phyloP scores from a whole-genome alignment of 2,329 filamentous ascomycete species.

The Neoascochyta sp. region DNA sequence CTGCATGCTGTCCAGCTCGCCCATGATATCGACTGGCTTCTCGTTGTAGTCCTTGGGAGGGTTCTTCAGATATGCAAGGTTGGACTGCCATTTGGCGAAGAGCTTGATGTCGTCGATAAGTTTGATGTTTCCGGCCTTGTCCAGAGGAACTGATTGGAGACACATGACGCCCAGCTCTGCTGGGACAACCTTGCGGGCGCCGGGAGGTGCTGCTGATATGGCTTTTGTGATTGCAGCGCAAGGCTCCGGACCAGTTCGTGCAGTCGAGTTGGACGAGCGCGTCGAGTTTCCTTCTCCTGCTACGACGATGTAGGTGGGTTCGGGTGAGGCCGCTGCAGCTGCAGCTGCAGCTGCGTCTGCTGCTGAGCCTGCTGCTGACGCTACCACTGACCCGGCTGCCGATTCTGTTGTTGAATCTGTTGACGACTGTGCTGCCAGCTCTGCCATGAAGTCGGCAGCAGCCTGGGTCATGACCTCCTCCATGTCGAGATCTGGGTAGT shows the following conservation, averaged over 20 bases:
- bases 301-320: too few species aligned
- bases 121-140: constrained; percentile 29
- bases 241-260: constrained; percentile 24
- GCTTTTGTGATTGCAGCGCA: constrained; percentile 31
- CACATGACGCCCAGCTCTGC: constrained; percentile 35
- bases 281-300: too few species aligned
- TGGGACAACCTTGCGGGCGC: constrained; percentile 27
- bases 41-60: constrained; percentile 38
- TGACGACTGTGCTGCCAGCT: background rate
- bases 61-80: constrained; percentile 39
- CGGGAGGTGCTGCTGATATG: constrained; percentile 23
- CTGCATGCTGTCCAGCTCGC: constrained; percentile 35
- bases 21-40: constrained; percentile 39
- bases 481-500: constrained; percentile 25
- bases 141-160: constrained; percentile 37
- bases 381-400: too few species aligned
- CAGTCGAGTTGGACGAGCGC: constrained; percentile 11
- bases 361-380: too few species aligned
- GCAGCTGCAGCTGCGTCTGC: constrained; percentile 18
- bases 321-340: constrained; percentile 6
- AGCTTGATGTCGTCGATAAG: constrained; percentile 36
- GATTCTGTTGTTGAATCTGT: constrained; percentile 1
- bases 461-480: constrained; percentile 24
- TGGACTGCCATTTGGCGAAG: constrained; percentile 40
- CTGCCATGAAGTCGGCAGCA: constrained; percentile 12